Conservation (phyloP, 1,139 yeast genomes). For the Kodamaea derodonti region DNA sequence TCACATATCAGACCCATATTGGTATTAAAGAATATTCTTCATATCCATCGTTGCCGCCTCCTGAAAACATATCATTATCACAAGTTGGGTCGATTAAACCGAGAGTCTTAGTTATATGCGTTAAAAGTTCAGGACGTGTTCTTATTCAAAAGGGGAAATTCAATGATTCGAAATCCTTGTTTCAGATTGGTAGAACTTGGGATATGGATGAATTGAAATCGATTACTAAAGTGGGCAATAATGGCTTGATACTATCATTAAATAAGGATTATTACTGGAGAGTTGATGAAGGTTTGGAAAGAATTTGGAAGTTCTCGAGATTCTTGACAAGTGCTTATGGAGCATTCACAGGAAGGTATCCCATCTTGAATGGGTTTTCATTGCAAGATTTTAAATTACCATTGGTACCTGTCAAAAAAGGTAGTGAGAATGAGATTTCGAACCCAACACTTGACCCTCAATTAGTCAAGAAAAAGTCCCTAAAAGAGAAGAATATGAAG, state of each 20-base stretch:
- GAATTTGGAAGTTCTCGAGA: conserved; percentile 54
- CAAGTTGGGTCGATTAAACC: conserved; percentile 37
- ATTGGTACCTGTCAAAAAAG: conserved; percentile 18
- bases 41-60: conserved; percentile 40
- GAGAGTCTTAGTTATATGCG: conserved; percentile 40
- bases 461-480: not conserved
- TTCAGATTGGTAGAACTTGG: conserved; percentile 96
- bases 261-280: conserved; percentile 88
- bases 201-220: conserved; percentile 65
- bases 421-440: not conserved
- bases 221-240: conserved; percentile 49
- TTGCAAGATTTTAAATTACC: conserved; percentile 36
- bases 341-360: conserved; percentile 63
- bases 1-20: conserved; percentile 37
- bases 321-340: conserved; percentile 62
- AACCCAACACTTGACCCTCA: not conserved
- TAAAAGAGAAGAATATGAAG: not conserved
- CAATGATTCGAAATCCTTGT: conserved; percentile 60
- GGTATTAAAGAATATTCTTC: conserved; percentile 36
- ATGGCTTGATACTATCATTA: conserved; percentile 60
- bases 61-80: conserved; percentile 24
- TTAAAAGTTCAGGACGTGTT: conserved; percentile 55
- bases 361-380: conserved; percentile 46
- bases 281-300: conserved; percentile 64
- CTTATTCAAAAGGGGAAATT: conserved; percentile 84